Evolutionary conservation across 2,329 filamentous ascomycete genomes (phyloP).

Genomic region (Fusarium metavorans): DNA sequence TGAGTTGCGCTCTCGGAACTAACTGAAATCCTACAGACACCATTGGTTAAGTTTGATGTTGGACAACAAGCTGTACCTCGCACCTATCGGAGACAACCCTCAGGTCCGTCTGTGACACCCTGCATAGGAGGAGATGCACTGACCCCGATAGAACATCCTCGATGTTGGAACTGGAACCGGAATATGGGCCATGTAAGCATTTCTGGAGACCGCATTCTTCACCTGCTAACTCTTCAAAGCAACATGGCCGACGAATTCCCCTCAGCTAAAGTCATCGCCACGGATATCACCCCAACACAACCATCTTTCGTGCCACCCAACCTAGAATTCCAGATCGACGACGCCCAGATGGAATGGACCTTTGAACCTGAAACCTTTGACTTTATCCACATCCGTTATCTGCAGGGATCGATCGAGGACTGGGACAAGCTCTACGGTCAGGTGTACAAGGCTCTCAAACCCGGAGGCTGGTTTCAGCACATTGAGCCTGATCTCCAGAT

Average conservation of each 20-base stretch:
- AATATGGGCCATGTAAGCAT: conserved; percentile 39
- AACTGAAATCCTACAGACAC: conserved; percentile 5
- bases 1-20: neutral
- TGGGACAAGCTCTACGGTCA: conserved; percentile 43
- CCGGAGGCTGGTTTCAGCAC: conserved; percentile 43
- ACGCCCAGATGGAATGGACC: conserved; percentile 58
- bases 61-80: conserved; percentile 33
- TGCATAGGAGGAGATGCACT: neutral
- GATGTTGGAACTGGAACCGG: conserved; percentile 40
- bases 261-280: conserved; percentile 34
- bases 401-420: conserved; percentile 46
- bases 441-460: conserved; percentile 34
- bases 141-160: conserved; percentile 14
- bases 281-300: conserved; percentile 36
- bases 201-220: rapidly evolving
- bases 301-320: conserved; percentile 49
- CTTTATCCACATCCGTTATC: conserved; percentile 49
- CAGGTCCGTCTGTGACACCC: conserved; percentile 9
- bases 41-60: conserved; percentile 42
- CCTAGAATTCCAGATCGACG: conserved; percentile 53
- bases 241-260: conserved; percentile 40
- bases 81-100: conserved; percentile 29
- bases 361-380: conserved; percentile 45
- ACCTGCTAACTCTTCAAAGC: neutral
- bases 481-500: conserved; percentile 42